A percentile compares a stretch with the other conserved stretches of the same genome.
These are phyloP conservation scores for Chlamydomonas sphaeroides DNA, from an alignment of 139 green algal species.

Conservation along the genomic window DNA sequence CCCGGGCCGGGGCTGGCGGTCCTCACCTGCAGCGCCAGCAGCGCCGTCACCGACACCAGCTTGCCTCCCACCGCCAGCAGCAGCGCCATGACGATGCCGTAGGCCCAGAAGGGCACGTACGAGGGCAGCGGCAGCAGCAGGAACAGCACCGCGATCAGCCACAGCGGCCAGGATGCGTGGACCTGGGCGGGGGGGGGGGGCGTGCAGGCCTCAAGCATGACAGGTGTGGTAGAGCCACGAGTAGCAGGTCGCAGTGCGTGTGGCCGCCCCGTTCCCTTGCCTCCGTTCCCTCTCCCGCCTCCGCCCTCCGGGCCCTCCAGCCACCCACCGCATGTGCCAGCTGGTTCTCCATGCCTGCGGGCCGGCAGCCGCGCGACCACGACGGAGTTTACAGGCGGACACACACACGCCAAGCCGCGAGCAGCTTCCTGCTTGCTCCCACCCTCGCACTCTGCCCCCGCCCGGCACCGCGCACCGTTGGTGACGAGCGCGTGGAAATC, in stretches of 20 bases:
- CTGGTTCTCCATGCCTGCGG: slow-evolving; percentile 36
- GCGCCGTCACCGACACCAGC: slow-evolving; percentile 18
- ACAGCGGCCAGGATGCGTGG: slow-evolving; percentile 32
- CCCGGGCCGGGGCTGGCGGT: too few relatives aligned
- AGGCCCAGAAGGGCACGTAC: slow-evolving; percentile 34
- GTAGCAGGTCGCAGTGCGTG: too few relatives aligned
- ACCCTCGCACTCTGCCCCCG: neutral
- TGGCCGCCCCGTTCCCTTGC: too few relatives aligned
- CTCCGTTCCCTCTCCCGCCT: neutral
- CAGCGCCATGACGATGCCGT: slow-evolving; percentile 2
- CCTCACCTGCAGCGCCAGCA: slow-evolving; percentile 25
- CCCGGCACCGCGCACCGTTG: neutral
- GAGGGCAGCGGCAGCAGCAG: slow-evolving; percentile 15
- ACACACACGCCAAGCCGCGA: neutral
- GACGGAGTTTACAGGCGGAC: neutral
- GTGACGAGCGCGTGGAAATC: slow-evolving; percentile 34
- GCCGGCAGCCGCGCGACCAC: neutral
- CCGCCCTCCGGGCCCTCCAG: neutral
- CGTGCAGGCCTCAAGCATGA: neutral
- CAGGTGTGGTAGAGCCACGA: too few relatives aligned
- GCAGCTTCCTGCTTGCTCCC: neutral
- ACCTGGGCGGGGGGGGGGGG: neutral
- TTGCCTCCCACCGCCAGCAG: slow-evolving; percentile 34
- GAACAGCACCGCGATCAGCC: slow-evolving; percentile 35
- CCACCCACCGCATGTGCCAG: slow-evolving; percentile 19